Base-by-base conservation (phyloP, 202 grass and related monocot genomes). In the Panicum hallii region DNA sequence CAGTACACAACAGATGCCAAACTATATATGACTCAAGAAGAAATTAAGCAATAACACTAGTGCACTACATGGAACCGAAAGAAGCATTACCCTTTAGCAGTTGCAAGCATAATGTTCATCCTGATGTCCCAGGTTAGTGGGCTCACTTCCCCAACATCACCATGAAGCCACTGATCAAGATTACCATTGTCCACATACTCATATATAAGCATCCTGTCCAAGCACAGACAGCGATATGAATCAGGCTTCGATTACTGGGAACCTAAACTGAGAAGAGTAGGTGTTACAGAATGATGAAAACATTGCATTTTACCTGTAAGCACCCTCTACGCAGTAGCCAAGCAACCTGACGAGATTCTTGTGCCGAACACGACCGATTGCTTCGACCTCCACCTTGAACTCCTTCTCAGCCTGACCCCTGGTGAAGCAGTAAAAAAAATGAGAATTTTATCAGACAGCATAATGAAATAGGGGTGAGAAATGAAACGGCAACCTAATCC, bases 101-200 rank as follows among this genome's bases (percentile, higher is more conserved):
- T 98, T 87, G 87, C 91, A 53, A 98, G 91, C 70, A 98, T 88
- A 87, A 98, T 86, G 90, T 95, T 98, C 93, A 93, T 87, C 83
- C 95, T 90, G 47, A 90, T 85, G 36, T 95, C 93, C 95, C 93
- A 98, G 64, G 92, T 97, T 77, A 97, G 84, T 22, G 92, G 95
- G 74, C 90, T 95, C 53, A 88, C 80, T 75, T 93, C 89, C 10
- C 87, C 95, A 48, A 92, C 83, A 78, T 93, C 95, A 40, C 93
- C 95, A 84, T 98, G 95, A 75, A 98, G 87, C 91, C 95, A 98
- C 66, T 92, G 95, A 81, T 98, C 91, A 70, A 98, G 88, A 86
- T 95, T 98, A 20, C 95, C 95, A 45, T 98, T 95, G 81, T 98
- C 95, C 61, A 95, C 89, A 72, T 90, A 93, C 88, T 98, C 95